Conservation (phyloP, 306 rosid species). For the Argentina anserina region DNA sequence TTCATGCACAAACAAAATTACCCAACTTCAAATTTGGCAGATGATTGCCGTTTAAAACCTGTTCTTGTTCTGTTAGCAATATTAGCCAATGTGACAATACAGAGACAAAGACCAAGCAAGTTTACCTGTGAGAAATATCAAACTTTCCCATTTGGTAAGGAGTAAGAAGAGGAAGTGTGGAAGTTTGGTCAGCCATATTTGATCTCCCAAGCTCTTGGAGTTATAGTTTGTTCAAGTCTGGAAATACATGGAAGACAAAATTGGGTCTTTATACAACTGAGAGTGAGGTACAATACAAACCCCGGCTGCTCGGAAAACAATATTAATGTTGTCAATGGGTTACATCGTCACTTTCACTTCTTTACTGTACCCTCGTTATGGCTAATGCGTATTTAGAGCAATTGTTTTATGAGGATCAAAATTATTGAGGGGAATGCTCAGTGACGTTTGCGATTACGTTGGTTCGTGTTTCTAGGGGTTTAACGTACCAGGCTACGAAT, state of each 20-base stretch:
- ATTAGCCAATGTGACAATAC: background rate
- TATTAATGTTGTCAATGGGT: background rate
- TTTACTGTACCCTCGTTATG: background rate
- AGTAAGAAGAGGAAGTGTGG: conserved; percentile 36
- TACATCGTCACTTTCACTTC: background rate
- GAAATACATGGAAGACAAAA: background rate
- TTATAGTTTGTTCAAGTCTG: background rate
- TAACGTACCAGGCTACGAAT: background rate
- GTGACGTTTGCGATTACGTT: conserved; percentile 8
- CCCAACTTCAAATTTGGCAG: background rate
- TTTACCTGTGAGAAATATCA: conserved; percentile 47
- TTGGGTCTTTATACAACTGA: conserved; percentile 8
- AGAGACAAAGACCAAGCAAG: background rate
- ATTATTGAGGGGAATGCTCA: background rate
- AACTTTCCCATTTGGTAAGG: conserved; percentile 43
- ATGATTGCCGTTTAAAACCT: background rate
- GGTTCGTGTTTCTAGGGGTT: background rate
- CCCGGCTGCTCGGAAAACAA: background rate
- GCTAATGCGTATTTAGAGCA: background rate
- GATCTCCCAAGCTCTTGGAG: background rate
- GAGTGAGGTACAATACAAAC: background rate
- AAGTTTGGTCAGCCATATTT: conserved; percentile 9
- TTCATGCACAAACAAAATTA: background rate
- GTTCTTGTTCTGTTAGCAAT: background rate
- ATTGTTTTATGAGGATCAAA: background rate